Percentiles rank a stretch among this genome's conserved stretches.
Conservation (phyloP, 140 eudicot species). For the Anethum foeniculum region DNA sequence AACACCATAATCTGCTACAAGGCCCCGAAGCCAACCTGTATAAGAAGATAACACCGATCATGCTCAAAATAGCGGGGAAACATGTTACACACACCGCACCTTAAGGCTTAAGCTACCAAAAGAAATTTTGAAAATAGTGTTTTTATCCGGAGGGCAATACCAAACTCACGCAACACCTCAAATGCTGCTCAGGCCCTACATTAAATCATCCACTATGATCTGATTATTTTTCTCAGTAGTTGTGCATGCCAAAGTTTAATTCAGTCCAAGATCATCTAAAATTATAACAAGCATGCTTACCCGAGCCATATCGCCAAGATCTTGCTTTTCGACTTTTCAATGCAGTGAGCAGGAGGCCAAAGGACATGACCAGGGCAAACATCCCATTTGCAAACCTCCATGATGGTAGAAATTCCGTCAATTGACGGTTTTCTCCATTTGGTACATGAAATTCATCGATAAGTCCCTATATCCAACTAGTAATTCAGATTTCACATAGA, state of each 20-base stretch:
- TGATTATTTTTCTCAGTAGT: not conserved
- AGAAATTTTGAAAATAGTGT: not conserved
- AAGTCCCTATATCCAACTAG: slow-evolving; percentile 20
- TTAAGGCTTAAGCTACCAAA: not conserved
- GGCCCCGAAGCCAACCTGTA: slow-evolving; percentile 21
- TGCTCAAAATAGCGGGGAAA: not conserved
- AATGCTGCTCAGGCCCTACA: not conserved
- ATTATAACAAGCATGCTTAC: slow-evolving; percentile 6
- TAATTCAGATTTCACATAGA: not conserved
- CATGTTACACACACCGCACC: not conserved
- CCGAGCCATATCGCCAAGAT: slow-evolving; percentile 37
- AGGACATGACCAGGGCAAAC: slow-evolving; percentile 25
- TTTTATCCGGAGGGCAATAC: not conserved
- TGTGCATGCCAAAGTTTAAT: not conserved
- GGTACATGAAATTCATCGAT: slow-evolving; percentile 28
- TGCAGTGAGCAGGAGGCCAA: slow-evolving; percentile 29
- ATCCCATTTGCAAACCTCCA: slow-evolving; percentile 33
- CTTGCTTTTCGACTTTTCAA: slow-evolving; percentile 28
- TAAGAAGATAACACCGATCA: not conserved
- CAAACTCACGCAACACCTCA: not conserved
- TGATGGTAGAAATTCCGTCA: slow-evolving; percentile 13
- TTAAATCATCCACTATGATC: not conserved
- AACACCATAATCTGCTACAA: slow-evolving; percentile 33
- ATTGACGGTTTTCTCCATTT: slow-evolving; percentile 14
- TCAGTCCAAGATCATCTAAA: not conserved